Conservation (phyloP, 805 yeast genomes). For the Candida maltosa region DNA sequence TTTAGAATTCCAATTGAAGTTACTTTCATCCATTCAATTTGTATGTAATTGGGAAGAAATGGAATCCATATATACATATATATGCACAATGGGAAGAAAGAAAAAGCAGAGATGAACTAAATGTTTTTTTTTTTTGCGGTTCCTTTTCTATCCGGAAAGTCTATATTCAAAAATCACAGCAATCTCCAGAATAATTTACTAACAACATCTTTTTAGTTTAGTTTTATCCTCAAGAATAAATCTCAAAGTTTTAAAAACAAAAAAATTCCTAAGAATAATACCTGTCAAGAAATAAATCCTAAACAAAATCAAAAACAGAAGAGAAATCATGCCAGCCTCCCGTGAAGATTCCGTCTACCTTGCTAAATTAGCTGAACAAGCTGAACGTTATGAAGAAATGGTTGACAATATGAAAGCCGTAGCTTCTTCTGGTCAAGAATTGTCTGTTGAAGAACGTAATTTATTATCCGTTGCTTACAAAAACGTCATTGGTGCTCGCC, state of each 20-base stretch:
- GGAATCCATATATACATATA: no score
- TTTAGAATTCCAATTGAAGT: no score
- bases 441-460: conserved; percentile 97
- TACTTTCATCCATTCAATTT: no score
- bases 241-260: no score
- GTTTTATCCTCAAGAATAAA: no score
- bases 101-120: no score
- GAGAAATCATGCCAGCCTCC: conserved; percentile 59
- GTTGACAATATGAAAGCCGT: conserved; percentile 98
- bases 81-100: no score
- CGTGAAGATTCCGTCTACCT: conserved; percentile 98
- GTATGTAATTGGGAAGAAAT: no score
- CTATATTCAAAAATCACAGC: no score
- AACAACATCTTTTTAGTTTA: neutral
- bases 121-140: no score
- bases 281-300: no score
- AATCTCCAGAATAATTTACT: neutral
- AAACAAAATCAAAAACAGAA: neutral
- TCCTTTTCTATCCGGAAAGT: no score
- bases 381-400: conserved; percentile 99
- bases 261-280: neutral
- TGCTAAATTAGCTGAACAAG: conserved; percentile 98
- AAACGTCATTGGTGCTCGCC: conserved; percentile 97
- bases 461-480: conserved; percentile 95
- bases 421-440: conserved; percentile 92